Evolutionary conservation across 352 stramenopile genomes (phyloP), one percentile per base, ranked within the genome.

Genomic region (Globisporangium canariense): DNA sequence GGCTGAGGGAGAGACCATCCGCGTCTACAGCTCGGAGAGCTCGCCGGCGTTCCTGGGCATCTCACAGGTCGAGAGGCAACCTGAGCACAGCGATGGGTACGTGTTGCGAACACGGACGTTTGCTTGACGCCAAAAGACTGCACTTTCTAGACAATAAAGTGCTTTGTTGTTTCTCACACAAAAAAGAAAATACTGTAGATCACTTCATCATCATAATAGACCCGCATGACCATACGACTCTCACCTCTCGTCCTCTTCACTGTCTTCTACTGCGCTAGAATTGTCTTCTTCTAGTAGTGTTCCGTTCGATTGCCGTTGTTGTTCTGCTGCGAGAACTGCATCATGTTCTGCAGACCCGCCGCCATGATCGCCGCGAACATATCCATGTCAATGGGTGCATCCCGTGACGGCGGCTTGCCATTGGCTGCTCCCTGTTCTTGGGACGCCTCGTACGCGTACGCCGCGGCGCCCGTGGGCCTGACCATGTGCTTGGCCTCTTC

Each of bases 401-500:
- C 68, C 5, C 62, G 43, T 11, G 61, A 68, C 16, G 49, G 65
- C 25, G 49, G 67, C 25, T 69, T 68, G 10, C 60, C 60, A 13
- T 47, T 36, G 32, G 32, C 54, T 20, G 68, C 53, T 9, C 66
- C 65, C 9, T 76, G 56, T 38, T 85, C 64, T 20, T 91, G 79
- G 0, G 73, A 74, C 4, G 83, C 77, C 47, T 91, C 88, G 58
- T 96, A 96, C 28, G 84, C 85, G 65, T 93, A 94, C 7, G 88
- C 88, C 1, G 88, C 69, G 2, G 83, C 83, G 34, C 88, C 88
- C 9, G 86, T 96, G 22, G 88, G 75, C 67, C 93, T 86, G 16
- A 96, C 88, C 81, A 94, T 93, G n/a, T 73, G 86, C 57, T 80
- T 77, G 14, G 81, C 88, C 54, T 93, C 78, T n/a, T 90, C 82